phyloP scores from a whole-genome alignment of 2,329 filamentous ascomycete genomes.

The Pseudogymnoascus sp. region DNA sequence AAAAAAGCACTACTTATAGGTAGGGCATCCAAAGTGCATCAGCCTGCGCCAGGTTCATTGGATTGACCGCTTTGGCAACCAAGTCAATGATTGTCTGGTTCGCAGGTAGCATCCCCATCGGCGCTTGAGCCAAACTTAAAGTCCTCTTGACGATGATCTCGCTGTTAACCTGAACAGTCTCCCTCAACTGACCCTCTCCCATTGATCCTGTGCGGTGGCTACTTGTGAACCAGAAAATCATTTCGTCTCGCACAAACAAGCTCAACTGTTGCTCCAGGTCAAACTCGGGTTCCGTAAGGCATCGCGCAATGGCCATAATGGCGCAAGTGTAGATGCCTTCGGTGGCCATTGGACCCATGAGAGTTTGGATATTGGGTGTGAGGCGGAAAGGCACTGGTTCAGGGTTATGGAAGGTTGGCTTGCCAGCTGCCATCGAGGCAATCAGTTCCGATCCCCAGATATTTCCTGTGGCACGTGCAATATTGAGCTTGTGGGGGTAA shows the following conservation, averaged over 20 bases:
- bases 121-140: constrained; percentile 67
- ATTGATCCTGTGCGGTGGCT: constrained; percentile 54
- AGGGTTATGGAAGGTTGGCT: constrained; percentile 87
- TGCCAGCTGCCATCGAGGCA: constrained; percentile 73
- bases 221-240: constrained; percentile 92
- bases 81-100: constrained; percentile 96
- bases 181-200: constrained; percentile 57
- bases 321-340: constrained; percentile 95
- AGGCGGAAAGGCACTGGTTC: constrained; percentile 96
- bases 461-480: constrained; percentile 78
- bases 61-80: constrained; percentile 87
- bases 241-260: constrained; percentile 94
- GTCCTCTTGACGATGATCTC: constrained; percentile 90
- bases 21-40: constrained; percentile 98
- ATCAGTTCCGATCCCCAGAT: constrained; percentile 96
- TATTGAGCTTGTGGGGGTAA: constrained; percentile 91
- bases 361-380: constrained; percentile 87
- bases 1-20: constrained; percentile 42
- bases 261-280: constrained; percentile 93
- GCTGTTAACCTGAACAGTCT: constrained; percentile 74
- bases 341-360: constrained; percentile 92
- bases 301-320: constrained; percentile 93
- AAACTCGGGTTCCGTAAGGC: constrained; percentile 77
- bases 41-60: constrained; percentile 75
- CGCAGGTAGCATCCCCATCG: constrained; percentile 71